A percentile compares a stretch with the other conserved stretches of the same genome.
Conservation (phyloP, 1,139 yeast species). For the Casaregolazyma lundiana region DNA sequence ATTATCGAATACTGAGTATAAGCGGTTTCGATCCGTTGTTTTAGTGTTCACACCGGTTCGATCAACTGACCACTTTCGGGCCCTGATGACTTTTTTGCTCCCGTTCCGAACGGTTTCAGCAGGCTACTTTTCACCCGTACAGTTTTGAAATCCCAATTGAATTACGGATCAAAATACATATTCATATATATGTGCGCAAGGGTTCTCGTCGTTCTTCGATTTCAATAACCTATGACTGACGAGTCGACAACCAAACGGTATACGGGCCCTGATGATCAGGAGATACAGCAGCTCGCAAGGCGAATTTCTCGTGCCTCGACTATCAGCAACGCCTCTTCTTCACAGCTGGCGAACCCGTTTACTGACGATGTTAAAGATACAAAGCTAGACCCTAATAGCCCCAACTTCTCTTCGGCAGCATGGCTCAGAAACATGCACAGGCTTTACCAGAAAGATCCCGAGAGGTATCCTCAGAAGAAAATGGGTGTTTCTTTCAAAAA, state of each 20-base stretch:
- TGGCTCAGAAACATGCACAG: constrained; percentile 72
- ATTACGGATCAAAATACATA: no score
- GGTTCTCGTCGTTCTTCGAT: no score
- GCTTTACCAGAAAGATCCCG: constrained; percentile 18
- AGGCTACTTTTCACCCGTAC: no score
- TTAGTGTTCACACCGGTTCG: no score
- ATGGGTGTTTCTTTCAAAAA: constrained; percentile 63
- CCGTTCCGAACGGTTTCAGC: no score
- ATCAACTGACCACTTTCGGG: no score
- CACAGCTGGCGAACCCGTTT: constrained; percentile 16
- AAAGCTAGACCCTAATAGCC: constrained; percentile 50
- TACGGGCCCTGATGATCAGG: neutral
- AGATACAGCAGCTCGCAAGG: constrained; percentile 24
- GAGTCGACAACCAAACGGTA: neutral
- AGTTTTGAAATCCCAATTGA: no score
- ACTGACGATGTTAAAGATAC: constrained; percentile 26
- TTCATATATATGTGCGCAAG: no score
- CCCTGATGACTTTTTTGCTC: no score
- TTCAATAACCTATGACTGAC: no score
- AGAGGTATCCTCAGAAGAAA: constrained; percentile 17
- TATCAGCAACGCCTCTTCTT: neutral
- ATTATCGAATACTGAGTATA: no score
- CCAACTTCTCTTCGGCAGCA: constrained; percentile 55
- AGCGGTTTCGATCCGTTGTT: no score
- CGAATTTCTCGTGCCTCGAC: constrained; percentile 18